phyloP scores from a whole-genome alignment of 257 asterid genomes.

The Gynochthodes officinalis region DNA sequence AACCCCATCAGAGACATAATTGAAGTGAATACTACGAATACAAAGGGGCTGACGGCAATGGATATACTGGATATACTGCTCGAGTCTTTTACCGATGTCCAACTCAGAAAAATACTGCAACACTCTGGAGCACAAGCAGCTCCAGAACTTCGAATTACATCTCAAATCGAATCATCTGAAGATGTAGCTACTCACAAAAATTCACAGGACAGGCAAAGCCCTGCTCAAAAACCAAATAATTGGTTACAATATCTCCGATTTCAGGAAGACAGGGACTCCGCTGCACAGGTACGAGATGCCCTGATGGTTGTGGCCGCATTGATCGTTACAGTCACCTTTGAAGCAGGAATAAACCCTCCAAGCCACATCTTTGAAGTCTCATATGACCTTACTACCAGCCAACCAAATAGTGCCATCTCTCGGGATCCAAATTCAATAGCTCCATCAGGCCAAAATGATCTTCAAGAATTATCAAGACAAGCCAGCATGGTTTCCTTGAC shows the following conservation, averaged over 20 bases:
- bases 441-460: not conserved
- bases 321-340: slow-evolving; percentile 43
- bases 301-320: slow-evolving; percentile 40
- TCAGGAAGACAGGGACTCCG: slow-evolving; percentile 24
- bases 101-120: slow-evolving; percentile 35
- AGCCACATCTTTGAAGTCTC: not conserved
- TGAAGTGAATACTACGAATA: slow-evolving; percentile 23
- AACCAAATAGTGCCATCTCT: not conserved
- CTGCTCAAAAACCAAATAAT: not conserved
- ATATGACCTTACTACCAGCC: not conserved
- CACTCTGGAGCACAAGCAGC: slow-evolving; percentile 21
- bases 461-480: too few relatives aligned
- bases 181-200: not conserved
- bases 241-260: slow-evolving; percentile 18
- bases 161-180: not conserved
- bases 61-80: slow-evolving; percentile 21
- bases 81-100: slow-evolving; percentile 23
- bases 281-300: slow-evolving; percentile 32
- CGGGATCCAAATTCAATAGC: not conserved
- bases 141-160: not conserved
- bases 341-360: slow-evolving; percentile 47
- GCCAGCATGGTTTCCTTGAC: not conserved
- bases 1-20: not conserved
- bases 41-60: slow-evolving; percentile 23
- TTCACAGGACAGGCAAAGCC: not conserved